Evolutionary conservation across 768 basidiomycete species (phyloP).

Genomic region (Rubroboletus satanas): DNA sequence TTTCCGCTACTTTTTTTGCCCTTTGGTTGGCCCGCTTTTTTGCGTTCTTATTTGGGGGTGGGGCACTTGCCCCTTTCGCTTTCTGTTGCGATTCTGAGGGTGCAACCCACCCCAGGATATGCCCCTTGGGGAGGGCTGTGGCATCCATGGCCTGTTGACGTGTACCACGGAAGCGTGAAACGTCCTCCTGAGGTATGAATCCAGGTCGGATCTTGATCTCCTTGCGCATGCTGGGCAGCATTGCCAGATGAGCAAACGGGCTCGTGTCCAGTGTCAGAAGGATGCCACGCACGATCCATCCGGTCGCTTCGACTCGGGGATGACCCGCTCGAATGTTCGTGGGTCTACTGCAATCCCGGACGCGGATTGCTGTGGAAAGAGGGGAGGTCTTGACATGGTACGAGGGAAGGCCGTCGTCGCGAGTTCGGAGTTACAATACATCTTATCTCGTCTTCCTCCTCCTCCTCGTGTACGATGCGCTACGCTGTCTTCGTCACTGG

Average conservation of each 20-base stretch:
- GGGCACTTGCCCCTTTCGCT: conserved; percentile 25
- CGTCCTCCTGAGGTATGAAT: conserved; percentile 92
- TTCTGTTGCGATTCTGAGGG: conserved; percentile 41
- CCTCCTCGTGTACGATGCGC: conserved; percentile 49
- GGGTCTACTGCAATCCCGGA: conserved; percentile 87
- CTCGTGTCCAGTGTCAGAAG: conserved; percentile 5
- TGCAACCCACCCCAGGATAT: conserved; percentile 77
- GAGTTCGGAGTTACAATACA: conserved; percentile 31
- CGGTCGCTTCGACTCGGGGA: conserved; percentile 75
- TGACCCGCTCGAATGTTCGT: conserved; percentile 79
- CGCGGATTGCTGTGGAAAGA: conserved; percentile 64
- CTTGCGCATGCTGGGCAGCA: conserved; percentile 66
- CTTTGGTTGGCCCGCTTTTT: conserved; percentile 78
- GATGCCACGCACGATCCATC: conserved; percentile 71
- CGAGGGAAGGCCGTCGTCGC: background rate
- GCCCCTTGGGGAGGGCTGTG: conserved; percentile 65
- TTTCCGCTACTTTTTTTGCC: conserved; percentile 59
- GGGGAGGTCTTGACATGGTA: conserved; percentile 70
- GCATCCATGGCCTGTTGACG: conserved; percentile 72
- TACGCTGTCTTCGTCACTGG: conserved; percentile 89
- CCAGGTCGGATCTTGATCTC: conserved; percentile 88
- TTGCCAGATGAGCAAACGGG: conserved; percentile 5
- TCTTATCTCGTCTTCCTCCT: conserved; percentile 8
- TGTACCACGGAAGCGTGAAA: conserved; percentile 77
- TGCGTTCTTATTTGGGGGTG: conserved; percentile 70